These are phyloP conservation scores for Talaromyces sp. DNA, from an alignment of 2,329 filamentous ascomycete genomes.

Conservation along the genomic window DNA sequence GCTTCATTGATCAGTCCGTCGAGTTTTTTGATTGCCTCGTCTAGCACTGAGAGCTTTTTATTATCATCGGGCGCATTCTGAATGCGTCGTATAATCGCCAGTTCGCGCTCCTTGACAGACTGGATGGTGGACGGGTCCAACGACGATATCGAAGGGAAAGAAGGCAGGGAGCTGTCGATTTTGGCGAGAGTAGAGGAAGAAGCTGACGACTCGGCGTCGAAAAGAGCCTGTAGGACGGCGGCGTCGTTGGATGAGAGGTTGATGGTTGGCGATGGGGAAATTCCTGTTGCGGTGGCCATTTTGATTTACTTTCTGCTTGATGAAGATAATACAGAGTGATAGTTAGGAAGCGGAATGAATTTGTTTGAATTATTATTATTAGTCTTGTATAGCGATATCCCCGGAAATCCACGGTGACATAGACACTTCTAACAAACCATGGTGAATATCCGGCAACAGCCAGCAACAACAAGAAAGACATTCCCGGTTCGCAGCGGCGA, in stretches of 20 bases:
- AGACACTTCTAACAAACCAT: neutral
- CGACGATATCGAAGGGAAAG: constrained; percentile 34
- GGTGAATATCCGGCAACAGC: neutral
- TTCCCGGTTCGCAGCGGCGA: neutral
- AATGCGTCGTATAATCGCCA: constrained; percentile 35
- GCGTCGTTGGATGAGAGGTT: constrained; percentile 39
- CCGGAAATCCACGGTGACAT: neutral
- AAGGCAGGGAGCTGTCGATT: constrained; percentile 34
- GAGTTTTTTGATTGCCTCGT: constrained; percentile 33
- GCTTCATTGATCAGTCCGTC: constrained; percentile 37
- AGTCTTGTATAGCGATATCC: neutral
- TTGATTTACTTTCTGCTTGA: neutral
- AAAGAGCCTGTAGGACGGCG: constrained; percentile 42
- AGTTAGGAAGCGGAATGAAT: neutral
- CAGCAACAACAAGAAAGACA: neutral
- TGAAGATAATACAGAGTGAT: neutral
- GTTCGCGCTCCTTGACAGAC: constrained; percentile 34
- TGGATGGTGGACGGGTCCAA: constrained; percentile 22
- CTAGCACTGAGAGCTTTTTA: constrained; percentile 16
- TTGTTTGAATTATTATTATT: neutral
- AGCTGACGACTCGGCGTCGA: constrained; percentile 40
- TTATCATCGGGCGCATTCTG: constrained; percentile 15
- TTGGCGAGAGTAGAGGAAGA: constrained; percentile 23
- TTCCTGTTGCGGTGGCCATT: constrained; percentile 10
- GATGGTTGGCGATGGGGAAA: constrained; percentile 17